Conservation (phyloP, 2,329 filamentous ascomycete species). For the Fusarium anthophilum region DNA sequence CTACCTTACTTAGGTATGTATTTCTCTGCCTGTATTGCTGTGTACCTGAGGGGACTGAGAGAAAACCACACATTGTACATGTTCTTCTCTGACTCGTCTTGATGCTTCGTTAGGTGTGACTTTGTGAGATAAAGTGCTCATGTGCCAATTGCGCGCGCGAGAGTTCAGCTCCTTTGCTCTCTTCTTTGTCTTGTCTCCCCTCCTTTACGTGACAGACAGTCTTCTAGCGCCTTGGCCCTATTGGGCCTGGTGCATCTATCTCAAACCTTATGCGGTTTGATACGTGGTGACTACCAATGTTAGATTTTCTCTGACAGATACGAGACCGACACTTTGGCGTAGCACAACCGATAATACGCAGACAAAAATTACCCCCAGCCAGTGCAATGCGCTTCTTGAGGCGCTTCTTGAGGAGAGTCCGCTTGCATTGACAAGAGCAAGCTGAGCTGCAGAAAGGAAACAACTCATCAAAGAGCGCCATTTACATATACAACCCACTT, state of each 20-base stretch:
- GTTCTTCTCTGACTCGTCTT: neutral
- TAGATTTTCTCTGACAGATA: neutral
- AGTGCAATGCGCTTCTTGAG: neutral
- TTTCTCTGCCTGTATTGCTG: neutral
- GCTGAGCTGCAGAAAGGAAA: slow-evolving; percentile 24
- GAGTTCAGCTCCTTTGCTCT: neutral
- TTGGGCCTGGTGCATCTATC: neutral
- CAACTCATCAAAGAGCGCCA: slow-evolving; percentile 21
- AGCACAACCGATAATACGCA: neutral
- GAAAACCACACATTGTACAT: slow-evolving; percentile 17
- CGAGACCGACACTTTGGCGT: slow-evolving; percentile 12
- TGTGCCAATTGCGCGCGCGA: no score
- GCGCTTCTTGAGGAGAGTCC: neutral
- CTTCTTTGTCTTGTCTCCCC: neutral
- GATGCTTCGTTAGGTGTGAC: neutral
- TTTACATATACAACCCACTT: slow-evolving; percentile 22
- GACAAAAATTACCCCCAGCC: neutral
- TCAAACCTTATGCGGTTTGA: neutral
- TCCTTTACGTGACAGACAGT: neutral
- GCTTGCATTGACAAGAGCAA: neutral
- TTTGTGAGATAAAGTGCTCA: neutral
- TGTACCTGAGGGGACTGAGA: slow-evolving; percentile 8
- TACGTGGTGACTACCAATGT: neutral
- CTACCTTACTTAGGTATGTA: neutral
- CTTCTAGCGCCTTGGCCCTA: neutral